phyloP scores from a whole-genome alignment of 805 yeast species.

The Candida ulmi region DNA sequence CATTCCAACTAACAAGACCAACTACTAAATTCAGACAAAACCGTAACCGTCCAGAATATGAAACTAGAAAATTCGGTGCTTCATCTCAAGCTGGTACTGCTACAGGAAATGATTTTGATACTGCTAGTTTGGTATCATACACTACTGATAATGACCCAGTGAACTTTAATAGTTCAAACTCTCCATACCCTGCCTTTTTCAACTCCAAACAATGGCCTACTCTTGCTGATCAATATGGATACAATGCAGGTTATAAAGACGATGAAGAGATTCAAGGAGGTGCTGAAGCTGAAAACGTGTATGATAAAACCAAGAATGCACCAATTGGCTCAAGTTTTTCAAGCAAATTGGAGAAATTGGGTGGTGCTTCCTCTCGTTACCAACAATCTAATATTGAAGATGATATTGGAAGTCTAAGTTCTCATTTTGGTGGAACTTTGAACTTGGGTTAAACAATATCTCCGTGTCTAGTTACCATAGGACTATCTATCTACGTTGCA shows the following conservation, averaged over 20 bases:
- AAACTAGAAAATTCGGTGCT: constrained; percentile 6
- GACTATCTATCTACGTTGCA: too few species aligned
- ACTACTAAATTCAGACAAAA: constrained; percentile 8
- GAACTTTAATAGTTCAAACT: constrained; percentile 5
- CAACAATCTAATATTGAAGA: constrained; percentile 15
- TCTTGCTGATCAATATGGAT: constrained; percentile 15
- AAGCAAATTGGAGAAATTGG: constrained; percentile 25
- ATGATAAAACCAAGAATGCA: constrained; percentile 12
- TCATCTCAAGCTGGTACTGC: constrained; percentile 14
- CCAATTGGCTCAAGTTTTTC: constrained; percentile 30
- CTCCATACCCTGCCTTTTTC: constrained; percentile 16
- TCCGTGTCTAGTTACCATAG: too few species aligned
- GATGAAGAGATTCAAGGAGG: constrained; percentile 3
- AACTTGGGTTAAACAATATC: constrained; percentile 1
- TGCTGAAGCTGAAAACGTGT: constrained; percentile 5
- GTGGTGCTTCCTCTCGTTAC: constrained; percentile 19
- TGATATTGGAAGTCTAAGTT: constrained; percentile 13
- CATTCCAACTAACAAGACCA: constrained; percentile 44
- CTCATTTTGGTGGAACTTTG: constrained; percentile 8
- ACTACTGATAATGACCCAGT: constrained; percentile 22
- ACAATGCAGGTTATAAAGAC: not conserved
- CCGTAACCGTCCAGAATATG: constrained; percentile 1
- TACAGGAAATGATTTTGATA: constrained; percentile 27
- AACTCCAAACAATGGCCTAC: constrained; percentile 20
- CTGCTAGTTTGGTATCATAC: constrained; percentile 34